These are phyloP conservation scores for Coelastrella sp. DNA, from an alignment of 139 green algal species.

Conservation along the genomic window DNA sequence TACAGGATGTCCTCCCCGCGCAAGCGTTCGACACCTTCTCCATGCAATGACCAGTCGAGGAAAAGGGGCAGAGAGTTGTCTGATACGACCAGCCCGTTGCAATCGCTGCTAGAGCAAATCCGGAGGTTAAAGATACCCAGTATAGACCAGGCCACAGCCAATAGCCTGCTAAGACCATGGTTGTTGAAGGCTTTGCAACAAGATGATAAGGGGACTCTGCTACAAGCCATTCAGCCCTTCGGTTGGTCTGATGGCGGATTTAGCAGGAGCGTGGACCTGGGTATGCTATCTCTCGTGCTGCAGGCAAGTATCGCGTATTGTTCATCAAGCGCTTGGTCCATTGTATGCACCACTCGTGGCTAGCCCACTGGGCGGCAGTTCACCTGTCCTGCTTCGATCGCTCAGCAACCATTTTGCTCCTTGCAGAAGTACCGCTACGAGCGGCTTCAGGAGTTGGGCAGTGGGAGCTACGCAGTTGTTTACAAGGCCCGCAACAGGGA, in stretches of 20 bases:
- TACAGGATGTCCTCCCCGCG: not conserved
- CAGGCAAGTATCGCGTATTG: not conserved
- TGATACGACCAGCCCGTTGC: not conserved
- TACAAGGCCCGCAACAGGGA: constrained; percentile 70
- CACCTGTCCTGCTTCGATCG: not conserved
- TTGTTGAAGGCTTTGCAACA: constrained; percentile 20
- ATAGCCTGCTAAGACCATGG: constrained; percentile 32
- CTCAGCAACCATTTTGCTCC: not conserved
- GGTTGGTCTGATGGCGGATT: constrained; percentile 34
- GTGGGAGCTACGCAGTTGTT: constrained; percentile 62
- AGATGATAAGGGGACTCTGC: constrained; percentile 33
- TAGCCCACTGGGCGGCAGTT: not conserved
- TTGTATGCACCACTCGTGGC: no score
- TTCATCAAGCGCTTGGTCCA: not conserved
- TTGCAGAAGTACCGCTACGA: constrained; percentile 46
- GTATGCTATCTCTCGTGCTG: constrained; percentile 29
- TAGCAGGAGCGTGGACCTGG: constrained; percentile 27
- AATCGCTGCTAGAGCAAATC: constrained; percentile 41
- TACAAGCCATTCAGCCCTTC: constrained; percentile 46
- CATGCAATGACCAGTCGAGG: not conserved
- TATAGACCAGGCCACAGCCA: constrained; percentile 30
- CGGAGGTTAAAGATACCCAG: constrained; percentile 38
- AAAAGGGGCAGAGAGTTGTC: not conserved
- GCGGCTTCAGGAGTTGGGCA: constrained; percentile 48
- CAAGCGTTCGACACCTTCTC: not conserved